Percentiles rank a stretch among this genome's conserved stretches.
Evolutionary conservation across 2,329 filamentous ascomycete species (phyloP).

Genomic region (Paecilomyces sp.): DNA sequence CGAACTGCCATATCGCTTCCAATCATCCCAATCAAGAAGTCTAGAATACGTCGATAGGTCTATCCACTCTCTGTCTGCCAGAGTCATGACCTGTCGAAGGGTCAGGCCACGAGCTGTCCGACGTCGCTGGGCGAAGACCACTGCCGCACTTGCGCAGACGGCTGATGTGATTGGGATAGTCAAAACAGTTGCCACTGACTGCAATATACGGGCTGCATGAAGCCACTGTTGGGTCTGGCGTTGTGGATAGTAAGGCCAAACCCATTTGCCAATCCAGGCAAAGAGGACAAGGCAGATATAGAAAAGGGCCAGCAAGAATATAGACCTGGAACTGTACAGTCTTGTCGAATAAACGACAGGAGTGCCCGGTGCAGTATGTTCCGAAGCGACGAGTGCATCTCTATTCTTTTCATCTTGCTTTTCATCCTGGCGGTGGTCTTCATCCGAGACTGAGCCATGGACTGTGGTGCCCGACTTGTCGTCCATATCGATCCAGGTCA

Average conservation of each 20-base stretch:
- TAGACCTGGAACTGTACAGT: not conserved
- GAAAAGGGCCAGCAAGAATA: not conserved
- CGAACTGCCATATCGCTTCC: not conserved
- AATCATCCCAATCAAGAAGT: not conserved
- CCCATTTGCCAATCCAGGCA: not conserved
- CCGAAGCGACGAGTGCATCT: not conserved
- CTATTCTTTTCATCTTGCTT: not conserved
- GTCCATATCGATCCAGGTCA: not conserved
- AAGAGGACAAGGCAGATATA: not conserved
- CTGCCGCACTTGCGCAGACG: constrained; percentile 13
- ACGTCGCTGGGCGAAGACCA: not conserved
- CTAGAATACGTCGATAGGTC: not conserved
- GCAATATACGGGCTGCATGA: constrained; percentile 10
- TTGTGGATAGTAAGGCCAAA: not conserved
- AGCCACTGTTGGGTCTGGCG: constrained; percentile 2
- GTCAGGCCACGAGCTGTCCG: not conserved
- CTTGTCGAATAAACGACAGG: not conserved
- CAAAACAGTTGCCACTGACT: constrained; percentile 12
- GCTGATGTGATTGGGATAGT: constrained; percentile 15
- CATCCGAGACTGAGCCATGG: not conserved
- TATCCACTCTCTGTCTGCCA: not conserved
- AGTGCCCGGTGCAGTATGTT: not conserved
- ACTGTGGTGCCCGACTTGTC: not conserved
- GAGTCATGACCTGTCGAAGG: not conserved
- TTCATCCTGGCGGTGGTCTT: not conserved